Base-by-base conservation (phyloP, 73 alveolate species). In the Paraurostyla sp. region DNA sequence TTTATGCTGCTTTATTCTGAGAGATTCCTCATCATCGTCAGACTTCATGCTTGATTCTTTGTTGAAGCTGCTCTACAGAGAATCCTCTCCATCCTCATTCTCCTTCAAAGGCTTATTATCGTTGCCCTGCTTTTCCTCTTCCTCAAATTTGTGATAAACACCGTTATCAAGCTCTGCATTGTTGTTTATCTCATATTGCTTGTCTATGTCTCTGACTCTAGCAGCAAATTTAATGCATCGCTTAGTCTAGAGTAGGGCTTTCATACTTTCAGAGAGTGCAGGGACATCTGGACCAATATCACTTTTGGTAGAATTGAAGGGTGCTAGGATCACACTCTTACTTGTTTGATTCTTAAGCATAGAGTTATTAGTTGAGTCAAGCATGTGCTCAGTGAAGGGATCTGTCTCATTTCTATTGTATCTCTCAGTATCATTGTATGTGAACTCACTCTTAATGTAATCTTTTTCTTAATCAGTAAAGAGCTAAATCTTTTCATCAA, bases 101-200 rank as follows among this genome's bases (percentile, higher is more conserved):
- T 22, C 48, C 20, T 75, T 29, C 15, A 41, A 30, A 25, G 18
- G 73, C 23, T 81, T 36, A 6, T 83, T 27, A 38, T 9, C 89
- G 18, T 73, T 45, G 52, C 0, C 45, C 16, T 41, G 7, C 20
- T 36, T 42, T 15, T 88, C 82, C 20, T 75, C 89, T 36, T 78
- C 94, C 27, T 76, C 88, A 25, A 18, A 41, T 62, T 83, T 50
- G 54, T 90, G 90, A 60, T 46, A 91, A 40, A 96, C 98, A 0
- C 99, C 99, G 71, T 96, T 96, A 71, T 96, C 99, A 1, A 96
- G 91, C 56, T 96, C 99, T 33, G 91, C 92, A 86, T 96, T 96
- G 76, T 96, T 96, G 92, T 96, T 94, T 83, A 90, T 83, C 86
- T 96, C 99, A 86, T 96, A 96, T 80, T 89, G 85, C 57, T 96